These are phyloP conservation scores for Russula sp. DNA, from an alignment of 768 basidiomycete species.

Conservation along the genomic window DNA sequence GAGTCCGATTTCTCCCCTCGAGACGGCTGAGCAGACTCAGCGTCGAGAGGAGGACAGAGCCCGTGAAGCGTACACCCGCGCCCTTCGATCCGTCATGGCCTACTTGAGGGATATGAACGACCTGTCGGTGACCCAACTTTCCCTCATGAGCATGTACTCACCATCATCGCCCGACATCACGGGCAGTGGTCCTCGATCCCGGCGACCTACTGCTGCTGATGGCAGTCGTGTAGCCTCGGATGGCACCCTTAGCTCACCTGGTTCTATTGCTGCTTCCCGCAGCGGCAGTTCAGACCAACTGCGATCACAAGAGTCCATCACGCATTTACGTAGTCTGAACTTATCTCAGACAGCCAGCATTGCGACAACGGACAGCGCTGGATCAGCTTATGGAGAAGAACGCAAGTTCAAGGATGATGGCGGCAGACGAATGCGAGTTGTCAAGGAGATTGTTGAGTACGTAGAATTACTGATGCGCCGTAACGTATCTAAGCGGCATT, in stretches of 20 bases:
- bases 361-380: conserved; percentile 65
- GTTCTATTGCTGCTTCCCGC: conserved; percentile 31
- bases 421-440: conserved; percentile 70
- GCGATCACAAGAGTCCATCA: conserved; percentile 57
- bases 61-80: conserved; percentile 67
- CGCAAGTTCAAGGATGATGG: conserved; percentile 91
- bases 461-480: conserved; percentile 28
- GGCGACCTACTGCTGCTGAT: conserved; percentile 64
- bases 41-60: conserved; percentile 66
- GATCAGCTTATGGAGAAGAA: conserved; percentile 54
- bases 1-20: conserved; percentile 38
- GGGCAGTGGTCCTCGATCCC: conserved; percentile 36
- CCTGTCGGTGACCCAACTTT: conserved; percentile 60
- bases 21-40: conserved; percentile 39
- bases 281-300: conserved; percentile 47
- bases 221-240: conserved; percentile 47
- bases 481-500: conserved; percentile 19
- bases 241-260: conserved; percentile 35
- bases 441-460: conserved; percentile 88
- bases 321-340: conserved; percentile 50
- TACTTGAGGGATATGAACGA: conserved; percentile 96
- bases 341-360: conserved; percentile 65
- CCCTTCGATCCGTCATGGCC: conserved; percentile 87
- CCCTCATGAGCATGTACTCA: conserved; percentile 53
- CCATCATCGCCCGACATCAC: conserved; percentile 38